Percentiles rank a stretch among this genome's conserved stretches.
These are phyloP conservation scores for Furcasterigmium furcatum DNA, from an alignment of 2,329 filamentous ascomycete species.

Conservation along the genomic window DNA sequence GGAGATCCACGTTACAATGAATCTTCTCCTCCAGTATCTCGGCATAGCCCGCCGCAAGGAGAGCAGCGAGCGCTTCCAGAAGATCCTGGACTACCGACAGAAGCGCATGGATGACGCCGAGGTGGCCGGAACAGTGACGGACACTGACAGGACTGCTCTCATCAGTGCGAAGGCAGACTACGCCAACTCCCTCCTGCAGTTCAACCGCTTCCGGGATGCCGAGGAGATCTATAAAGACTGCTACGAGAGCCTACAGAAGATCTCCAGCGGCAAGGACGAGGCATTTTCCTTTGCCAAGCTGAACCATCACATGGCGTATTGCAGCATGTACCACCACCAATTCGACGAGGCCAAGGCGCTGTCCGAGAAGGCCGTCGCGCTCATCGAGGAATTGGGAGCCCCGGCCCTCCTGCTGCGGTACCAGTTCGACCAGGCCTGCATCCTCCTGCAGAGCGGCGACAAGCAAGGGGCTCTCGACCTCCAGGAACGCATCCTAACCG, in stretches of 20 bases:
- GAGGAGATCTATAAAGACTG: conserved; percentile 10
- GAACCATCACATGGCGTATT: conserved; percentile 14
- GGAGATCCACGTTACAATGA: conserved; percentile 13
- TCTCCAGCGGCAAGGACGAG: conserved; percentile 6
- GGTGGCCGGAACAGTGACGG: not conserved
- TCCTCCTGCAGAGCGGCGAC: conserved; percentile 14
- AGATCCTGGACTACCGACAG: conserved; percentile 10
- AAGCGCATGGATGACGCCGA: conserved; percentile 2
- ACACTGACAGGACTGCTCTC: conserved; percentile 8
- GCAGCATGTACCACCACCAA: conserved; percentile 12
- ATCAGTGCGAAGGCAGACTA: conserved; percentile 12
- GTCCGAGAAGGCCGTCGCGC: conserved; percentile 7
- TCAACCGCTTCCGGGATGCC: conserved; percentile 10
- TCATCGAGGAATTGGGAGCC: conserved; percentile 7
- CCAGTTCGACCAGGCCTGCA: conserved; percentile 14
- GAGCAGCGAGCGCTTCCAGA: conserved; percentile 9
- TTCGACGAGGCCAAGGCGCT: conserved; percentile 10
- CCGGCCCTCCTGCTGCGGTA: conserved; percentile 8
- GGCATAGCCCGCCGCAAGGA: conserved; percentile 11
- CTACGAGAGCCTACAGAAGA: conserved; percentile 3
- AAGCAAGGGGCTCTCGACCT: conserved; percentile 7
- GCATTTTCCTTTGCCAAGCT: conserved; percentile 13
- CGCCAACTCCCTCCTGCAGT: conserved; percentile 11
- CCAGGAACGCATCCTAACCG: conserved; percentile 10
- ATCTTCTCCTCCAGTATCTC: conserved; percentile 12